These are phyloP conservation scores for Ophiostoma fasciatum DNA, from an alignment of 2,329 filamentous ascomycete species.

Conservation along the genomic window DNA sequence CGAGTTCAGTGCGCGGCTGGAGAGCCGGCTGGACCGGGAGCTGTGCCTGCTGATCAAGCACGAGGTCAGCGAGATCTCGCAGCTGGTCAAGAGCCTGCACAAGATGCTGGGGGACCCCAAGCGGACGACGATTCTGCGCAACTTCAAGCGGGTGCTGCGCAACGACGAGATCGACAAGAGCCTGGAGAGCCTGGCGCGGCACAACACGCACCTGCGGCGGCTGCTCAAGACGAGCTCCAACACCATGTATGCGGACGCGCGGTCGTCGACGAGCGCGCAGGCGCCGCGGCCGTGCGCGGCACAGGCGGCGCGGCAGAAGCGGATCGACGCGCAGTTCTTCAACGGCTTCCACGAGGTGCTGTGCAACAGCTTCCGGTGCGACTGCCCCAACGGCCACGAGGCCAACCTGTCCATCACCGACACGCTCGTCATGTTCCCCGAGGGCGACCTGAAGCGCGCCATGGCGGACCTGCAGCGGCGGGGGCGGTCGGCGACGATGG, in stretches of 20 bases:
- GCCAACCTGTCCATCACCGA: conserved; percentile 11
- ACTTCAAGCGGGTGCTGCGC: conserved; percentile 7
- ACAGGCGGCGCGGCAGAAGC: conserved; percentile 1
- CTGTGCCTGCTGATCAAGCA: conserved; percentile 7
- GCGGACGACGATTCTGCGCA: conserved; percentile 3
- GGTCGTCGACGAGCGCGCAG: background rate
- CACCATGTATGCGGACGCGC: conserved; percentile 6
- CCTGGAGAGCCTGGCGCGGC: conserved; percentile 2
- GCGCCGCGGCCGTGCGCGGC: too few species aligned
- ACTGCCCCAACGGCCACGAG: conserved; percentile 7
- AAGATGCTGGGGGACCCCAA: conserved; percentile 3
- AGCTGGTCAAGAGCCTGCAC: conserved; percentile 3
- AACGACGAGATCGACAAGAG: conserved; percentile 7
- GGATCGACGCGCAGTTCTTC: conserved; percentile 6
- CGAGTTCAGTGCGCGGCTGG: conserved; percentile 8
- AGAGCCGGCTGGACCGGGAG: conserved; percentile 8
- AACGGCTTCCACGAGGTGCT: conserved; percentile 10
- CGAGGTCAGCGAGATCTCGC: conserved; percentile 7
- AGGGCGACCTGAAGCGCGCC: background rate
- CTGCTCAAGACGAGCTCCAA: conserved; percentile 9
- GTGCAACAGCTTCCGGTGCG: conserved; percentile 9
- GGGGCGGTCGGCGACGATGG: conserved; percentile 4
- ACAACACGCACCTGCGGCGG: conserved; percentile 5
- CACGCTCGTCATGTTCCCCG: conserved; percentile 9
- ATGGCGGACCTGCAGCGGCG: conserved; percentile 5